Base-by-base conservation (phyloP, 2,329 filamentous ascomycete species). In the Colletotrichum chlorophyti region DNA sequence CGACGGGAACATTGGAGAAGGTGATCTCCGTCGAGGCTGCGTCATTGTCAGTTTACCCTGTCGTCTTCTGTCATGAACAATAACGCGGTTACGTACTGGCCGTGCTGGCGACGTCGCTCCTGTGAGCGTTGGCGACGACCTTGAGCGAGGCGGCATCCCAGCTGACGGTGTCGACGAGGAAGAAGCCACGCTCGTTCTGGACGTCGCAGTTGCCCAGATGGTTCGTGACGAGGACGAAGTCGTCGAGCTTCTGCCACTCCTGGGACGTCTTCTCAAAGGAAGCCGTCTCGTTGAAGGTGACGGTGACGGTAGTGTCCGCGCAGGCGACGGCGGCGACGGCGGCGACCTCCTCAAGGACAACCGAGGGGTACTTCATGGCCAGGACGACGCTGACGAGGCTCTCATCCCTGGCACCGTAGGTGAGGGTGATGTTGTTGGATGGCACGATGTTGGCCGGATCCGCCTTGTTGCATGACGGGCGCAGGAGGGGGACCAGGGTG, bases 381-480 rank as follows among this genome's bases (percentile, higher is more conserved):
- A 82, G 51, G 58, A 85, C 85, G 23, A 84, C 83, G 60, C 81
- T 77, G 14, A 79, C 76, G 34, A 86, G 74, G 12, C 83, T 84
- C 64, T 83, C 83, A 7, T 38, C 26, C 12, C 24, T 34, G 42
- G 48, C 29, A 19, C 58, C 58, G 17, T 61, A 61, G 53, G 26
- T 42, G 53, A 78, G 73, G 5, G 70, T 70, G 31, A 83, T 82
- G 31, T 82, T 83, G 26, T 52, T 60, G 21, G 64, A 58, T 6
- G 58, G 53, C 26, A 61, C 53, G 17, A 50, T 29, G 51, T 50
- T 55, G 31, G 51, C 43, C 51, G 38, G 43, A 43, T 49, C 38
- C 23, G 52, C 42, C 55, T 43, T 49, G 43, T 55, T 32, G 51
- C 31, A 55, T 24, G 19, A 37, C 23, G 43, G 35, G 21, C 55